These are phyloP conservation scores for Dictyostelium brefeldianum DNA, from an alignment of 78 protist species.

Conservation along the genomic window DNA sequence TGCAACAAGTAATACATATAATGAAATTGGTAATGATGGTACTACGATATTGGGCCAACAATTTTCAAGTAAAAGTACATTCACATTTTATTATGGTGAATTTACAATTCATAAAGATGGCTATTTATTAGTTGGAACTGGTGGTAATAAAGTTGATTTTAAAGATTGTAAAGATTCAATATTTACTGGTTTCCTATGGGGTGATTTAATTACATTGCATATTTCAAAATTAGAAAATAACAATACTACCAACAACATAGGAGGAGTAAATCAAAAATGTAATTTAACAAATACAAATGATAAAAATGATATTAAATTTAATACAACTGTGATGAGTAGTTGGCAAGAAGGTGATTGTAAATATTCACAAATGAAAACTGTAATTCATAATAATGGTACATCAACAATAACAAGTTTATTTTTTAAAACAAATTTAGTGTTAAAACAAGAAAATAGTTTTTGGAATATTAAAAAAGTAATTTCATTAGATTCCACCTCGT, in stretches of 20 bases:
- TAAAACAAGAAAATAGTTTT: not conserved
- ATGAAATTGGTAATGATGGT: no score
- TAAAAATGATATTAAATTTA: not conserved
- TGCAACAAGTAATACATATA: no score
- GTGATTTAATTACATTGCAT: not conserved
- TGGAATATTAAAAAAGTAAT: not conserved
- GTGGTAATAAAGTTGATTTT: not conserved
- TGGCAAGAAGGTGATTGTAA: not conserved
- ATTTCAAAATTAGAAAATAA: not conserved
- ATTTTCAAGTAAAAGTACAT: not conserved
- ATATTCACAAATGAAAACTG: not conserved
- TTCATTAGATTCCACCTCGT: not conserved
- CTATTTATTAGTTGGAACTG: not conserved
- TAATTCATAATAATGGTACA: not conserved
- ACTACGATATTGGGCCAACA: not conserved
- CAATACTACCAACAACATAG: not conserved
- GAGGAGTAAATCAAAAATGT: not conserved
- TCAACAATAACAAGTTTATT: no score
- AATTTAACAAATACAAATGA: not conserved
- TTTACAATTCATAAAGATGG: not conserved
- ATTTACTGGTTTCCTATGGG: not conserved
- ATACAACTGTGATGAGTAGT: not conserved
- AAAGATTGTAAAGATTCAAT: not conserved
- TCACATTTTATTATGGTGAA: not conserved
- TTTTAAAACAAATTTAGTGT: not conserved